A percentile compares a stretch with the other conserved stretches of the same genome.
These are phyloP conservation scores for Hagleromyces aurorensis DNA, from an alignment of 805 yeast species.

Conservation along the genomic window DNA sequence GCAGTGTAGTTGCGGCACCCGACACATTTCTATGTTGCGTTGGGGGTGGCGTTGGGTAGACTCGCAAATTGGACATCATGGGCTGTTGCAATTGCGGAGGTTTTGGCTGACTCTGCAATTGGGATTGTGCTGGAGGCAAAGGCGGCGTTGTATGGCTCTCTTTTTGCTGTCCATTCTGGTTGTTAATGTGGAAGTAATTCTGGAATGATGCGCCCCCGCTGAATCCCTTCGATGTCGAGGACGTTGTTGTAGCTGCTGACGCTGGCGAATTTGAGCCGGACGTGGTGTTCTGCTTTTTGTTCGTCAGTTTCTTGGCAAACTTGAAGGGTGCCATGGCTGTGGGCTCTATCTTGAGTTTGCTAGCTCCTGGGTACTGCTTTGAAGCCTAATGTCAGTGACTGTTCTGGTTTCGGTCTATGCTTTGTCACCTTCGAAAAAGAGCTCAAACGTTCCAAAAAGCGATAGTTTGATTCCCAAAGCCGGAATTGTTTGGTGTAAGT, in stretches of 20 bases:
- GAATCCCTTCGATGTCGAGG: conserved; percentile 10
- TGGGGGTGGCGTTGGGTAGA: conserved; percentile 21
- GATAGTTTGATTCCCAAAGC: no score
- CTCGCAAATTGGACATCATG: conserved; percentile 8
- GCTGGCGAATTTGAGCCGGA: conserved; percentile 8
- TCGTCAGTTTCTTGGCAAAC: conserved; percentile 43
- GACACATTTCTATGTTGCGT: conserved; percentile 27
- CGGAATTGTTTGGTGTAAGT: no score
- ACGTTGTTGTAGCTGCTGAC: conserved; percentile 10
- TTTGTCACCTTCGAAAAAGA: no score
- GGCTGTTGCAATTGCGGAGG: conserved; percentile 11
- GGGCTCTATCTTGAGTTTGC: no score
- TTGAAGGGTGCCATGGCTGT: conserved; percentile 49
- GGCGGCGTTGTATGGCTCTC: conserved; percentile 4
- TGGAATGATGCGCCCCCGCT: conserved; percentile 9
- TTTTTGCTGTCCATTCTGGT: conserved; percentile 13
- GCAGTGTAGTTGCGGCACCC: conserved; percentile 21
- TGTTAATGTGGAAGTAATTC: conserved; percentile 8
- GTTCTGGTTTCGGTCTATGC: no score
- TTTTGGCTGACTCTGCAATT: conserved; percentile 4
- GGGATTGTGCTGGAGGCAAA: conserved; percentile 4
- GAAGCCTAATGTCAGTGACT: no score
- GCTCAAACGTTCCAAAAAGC: no score
- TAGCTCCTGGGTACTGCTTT: no score
- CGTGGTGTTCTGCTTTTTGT: conserved; percentile 14